Evolutionary conservation across 78 protist genomes (phyloP).

Genomic region (Andalucia godoyi): DNA sequence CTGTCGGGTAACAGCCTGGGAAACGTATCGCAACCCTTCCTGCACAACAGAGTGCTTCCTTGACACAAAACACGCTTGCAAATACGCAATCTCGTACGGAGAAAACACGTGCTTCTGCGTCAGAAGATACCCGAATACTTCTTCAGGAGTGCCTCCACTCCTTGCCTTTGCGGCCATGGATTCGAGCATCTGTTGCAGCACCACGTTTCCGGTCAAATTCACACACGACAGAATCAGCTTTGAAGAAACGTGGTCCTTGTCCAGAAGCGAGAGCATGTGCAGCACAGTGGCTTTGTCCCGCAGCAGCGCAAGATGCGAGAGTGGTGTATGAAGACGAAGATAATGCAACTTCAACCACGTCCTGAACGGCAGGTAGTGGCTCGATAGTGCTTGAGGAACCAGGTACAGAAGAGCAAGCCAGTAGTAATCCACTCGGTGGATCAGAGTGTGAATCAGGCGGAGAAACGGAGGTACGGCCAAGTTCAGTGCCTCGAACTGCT

Average conservation of each 20-base stretch:
- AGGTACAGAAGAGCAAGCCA: background rate
- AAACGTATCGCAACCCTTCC: conserved; percentile 1
- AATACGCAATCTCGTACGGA: conserved; percentile 2
- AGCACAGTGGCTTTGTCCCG: background rate
- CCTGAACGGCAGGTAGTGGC: background rate
- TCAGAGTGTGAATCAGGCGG: background rate
- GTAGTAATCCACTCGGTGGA: background rate
- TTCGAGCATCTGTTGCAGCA: conserved; percentile 10
- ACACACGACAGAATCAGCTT: background rate
- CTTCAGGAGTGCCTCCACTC: background rate
- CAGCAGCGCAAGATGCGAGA: background rate
- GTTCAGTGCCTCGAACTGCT: background rate
- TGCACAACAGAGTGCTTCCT: background rate
- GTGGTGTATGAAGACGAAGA: background rate
- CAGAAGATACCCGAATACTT: background rate
- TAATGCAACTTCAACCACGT: background rate
- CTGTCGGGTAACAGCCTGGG: background rate
- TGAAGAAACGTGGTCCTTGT: conserved; percentile 2
- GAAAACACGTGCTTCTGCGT: background rate
- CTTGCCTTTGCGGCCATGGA: conserved; percentile 1
- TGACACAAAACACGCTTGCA: conserved; percentile 4
- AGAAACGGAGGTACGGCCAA: conserved; percentile 3
- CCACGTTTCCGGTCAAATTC: background rate
- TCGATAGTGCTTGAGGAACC: background rate
- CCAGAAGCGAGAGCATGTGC: background rate